A percentile compares a stretch with the other conserved stretches of the same genome.
phyloP scores from a whole-genome alignment of 2,329 filamentous ascomycete species.

The Cytospora schulzeri region DNA sequence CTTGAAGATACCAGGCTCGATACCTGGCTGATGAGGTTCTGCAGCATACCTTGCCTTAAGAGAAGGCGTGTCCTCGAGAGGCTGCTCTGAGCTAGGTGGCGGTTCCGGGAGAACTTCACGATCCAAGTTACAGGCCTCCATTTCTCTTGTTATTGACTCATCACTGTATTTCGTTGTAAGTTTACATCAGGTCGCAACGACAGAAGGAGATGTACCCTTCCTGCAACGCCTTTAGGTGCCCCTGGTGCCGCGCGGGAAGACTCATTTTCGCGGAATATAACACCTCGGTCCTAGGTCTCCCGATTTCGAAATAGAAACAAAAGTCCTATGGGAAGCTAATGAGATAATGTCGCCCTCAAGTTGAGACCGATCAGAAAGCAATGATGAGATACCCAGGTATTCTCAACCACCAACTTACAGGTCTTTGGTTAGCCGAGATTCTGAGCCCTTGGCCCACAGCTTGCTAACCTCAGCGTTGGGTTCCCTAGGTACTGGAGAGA shows the following conservation, averaged over 20 bases:
- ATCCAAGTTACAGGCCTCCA: too few species aligned
- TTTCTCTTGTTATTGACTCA: background rate
- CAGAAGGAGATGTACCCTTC: background rate
- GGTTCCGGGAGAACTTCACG: background rate
- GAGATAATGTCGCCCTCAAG: background rate
- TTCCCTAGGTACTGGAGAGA: conserved; percentile 40
- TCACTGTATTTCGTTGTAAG: background rate
- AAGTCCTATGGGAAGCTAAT: background rate
- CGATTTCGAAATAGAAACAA: background rate
- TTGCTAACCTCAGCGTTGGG: conserved; percentile 53
- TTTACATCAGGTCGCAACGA: background rate
- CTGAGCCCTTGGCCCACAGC: conserved; percentile 33
- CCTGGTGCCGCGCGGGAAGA: background rate
- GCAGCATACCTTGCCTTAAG: background rate
- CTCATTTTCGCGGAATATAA: background rate
- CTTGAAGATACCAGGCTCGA: conserved; percentile 31
- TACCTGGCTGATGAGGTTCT: background rate
- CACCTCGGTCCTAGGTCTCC: background rate
- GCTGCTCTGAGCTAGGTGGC: background rate
- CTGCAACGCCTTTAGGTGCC: background rate
- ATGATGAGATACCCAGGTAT: background rate
- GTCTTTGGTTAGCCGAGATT: conserved; percentile 33
- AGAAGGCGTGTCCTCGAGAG: background rate
- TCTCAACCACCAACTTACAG: conserved; percentile 8
- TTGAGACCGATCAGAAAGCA: background rate